Base-by-base conservation (phyloP, 306 rosid genomes). In the Vigna angularis region DNA sequence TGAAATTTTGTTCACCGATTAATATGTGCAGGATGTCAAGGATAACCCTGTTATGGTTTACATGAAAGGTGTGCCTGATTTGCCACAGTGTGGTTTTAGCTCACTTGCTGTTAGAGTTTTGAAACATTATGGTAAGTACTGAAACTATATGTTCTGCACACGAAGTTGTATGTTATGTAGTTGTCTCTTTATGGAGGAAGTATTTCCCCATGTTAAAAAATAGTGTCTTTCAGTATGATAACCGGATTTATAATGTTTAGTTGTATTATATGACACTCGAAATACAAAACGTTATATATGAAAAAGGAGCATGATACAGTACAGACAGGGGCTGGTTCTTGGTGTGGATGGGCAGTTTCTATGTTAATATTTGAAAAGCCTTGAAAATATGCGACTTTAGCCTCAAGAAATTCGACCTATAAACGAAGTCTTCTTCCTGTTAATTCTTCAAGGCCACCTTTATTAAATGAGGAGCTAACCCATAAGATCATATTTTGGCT, bases 1-100 rank as follows among this genome's bases (percentile, higher is more conserved):
- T 26, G 9, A 50, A 56, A 67, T 45, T 50, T 52, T 62, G n/a
- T 26, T 81, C 24, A 28, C 56, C 75, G 61, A 26, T 74, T 34
- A 18, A 36, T 62, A 32, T 81, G 78, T 74, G 81, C 70, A 91
- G 96, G 98, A 93, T 82, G 91, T 90, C 72, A 92, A 87, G 89
- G 84, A 85, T 15, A 91, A 93, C 74, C 92, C 97, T 3, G 88
- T 93, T 14, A 90, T 91, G 98, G 57, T 91, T 82, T 93, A 90
- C 80, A 91, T 90, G 97, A 91, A 91, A 84, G 97, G 98, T 32
- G 88, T 88, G 45, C 98, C 93, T 24, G 91, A 87, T 10, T 57
- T 73, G 67, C 97, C 97, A 70, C 92, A 87, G 49, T 93, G 98
- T 82, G 93, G 97, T 45, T 91, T 91, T 74, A 91, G 97, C 82